Conservation (phyloP, 1,284 basidiomycete genomes). For the Lentinula novae-zelandiae region DNA sequence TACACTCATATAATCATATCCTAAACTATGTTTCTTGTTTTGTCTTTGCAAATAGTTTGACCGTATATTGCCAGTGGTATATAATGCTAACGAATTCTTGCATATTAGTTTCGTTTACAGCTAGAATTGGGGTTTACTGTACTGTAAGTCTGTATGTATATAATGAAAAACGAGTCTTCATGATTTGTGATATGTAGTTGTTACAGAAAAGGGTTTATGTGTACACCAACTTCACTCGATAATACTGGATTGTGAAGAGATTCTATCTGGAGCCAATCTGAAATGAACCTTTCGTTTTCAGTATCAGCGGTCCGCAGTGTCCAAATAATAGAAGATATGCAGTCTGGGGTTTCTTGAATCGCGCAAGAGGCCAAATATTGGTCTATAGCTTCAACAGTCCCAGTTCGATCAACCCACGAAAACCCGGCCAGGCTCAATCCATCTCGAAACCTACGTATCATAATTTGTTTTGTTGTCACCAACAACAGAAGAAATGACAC, state of each 20-base stretch:
- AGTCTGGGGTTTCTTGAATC: not conserved
- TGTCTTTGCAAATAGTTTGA: no score
- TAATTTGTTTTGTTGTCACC: no score
- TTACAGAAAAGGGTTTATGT: no score
- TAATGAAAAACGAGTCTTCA: no score
- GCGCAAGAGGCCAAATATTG: not conserved
- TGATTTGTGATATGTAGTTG: no score
- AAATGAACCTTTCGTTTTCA: not conserved
- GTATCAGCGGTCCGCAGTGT: not conserved
- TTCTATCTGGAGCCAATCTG: not conserved
- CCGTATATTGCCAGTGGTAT: no score
- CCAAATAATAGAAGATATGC: not conserved
- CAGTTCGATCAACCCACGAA: slow-evolving; percentile 3
- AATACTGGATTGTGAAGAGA: not conserved
- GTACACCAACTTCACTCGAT: no score
- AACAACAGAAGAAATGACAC: not conserved
- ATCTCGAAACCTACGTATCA: slow-evolving; percentile 3
- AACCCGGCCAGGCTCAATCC: slow-evolving; percentile 6
- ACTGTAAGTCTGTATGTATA: no score
- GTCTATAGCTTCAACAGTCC: slow-evolving; percentile 6
- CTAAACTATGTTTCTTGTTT: no score
- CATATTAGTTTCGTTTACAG: no score
- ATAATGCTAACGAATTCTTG: no score
- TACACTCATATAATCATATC: not conserved
- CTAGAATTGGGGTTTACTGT: no score